Evolutionary conservation across 2,329 filamentous ascomycete genomes (phyloP), one percentile per base, ranked within the genome.

Genomic region (Graphiopsis chlorocephala): DNA sequence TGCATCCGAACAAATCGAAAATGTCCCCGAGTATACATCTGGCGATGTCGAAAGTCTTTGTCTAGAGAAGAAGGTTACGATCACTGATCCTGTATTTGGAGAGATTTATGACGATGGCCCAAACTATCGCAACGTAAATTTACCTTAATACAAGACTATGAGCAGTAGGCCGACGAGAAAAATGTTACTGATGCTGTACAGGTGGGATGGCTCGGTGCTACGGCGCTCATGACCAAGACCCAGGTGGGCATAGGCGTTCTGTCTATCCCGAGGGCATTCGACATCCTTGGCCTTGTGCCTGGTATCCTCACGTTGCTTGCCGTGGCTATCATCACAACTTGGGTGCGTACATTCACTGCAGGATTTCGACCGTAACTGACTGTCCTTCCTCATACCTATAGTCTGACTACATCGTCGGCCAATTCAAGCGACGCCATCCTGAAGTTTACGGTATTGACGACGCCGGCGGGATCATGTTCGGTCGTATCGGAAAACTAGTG

Each of bases 391-490:
- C 2, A 7, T 17, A 7, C 20, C 17, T 11, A 23, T 35, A 35
- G 42, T 81, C 80, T 0, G 75, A 76, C 60, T 82, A 81, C 66
- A 78, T 82, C 14, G 73, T 83, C 15, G 81, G 80, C 3, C 70
- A 73, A 17, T 85, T 86, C 74, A 85, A 85, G 68, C 68, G 84
- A 33, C 75, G 78, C 23, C 83, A 85, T 69, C 80, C 80, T 0
- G 78, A 84, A 66, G 83, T 85, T 3, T 84, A 86, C 68, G 82
- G 81, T 57, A 85, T 86, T 75, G 84, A 83, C 38, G 84, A 86
- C 67, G 83, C 82, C 0, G 84, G 83, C 17, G 74, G 74, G 35
- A 80, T 85, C 53, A 74, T 86, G 26, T 84, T 85, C 63, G 84
- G 84, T 0, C 79, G 78, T 0, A 60, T 82, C 4, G 83, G 84